Evolutionary conservation across 345 rosid species (phyloP).

Genomic region (Capsella bursapastoris): DNA sequence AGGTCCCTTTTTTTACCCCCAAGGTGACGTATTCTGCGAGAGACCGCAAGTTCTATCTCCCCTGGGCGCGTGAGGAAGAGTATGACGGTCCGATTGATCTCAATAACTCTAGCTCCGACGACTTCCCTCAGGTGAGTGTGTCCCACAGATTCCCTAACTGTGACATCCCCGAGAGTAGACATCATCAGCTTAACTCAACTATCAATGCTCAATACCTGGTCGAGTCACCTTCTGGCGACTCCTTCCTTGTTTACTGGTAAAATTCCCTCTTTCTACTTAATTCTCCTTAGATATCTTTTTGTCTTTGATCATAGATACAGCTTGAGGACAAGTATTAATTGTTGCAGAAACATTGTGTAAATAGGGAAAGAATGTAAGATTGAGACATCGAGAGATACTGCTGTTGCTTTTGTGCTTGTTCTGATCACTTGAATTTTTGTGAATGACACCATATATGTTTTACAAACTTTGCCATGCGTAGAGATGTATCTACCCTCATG

Average conservation of each 20-base stretch:
- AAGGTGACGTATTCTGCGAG: not conserved
- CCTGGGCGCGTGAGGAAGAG: not conserved
- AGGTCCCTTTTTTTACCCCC: not conserved
- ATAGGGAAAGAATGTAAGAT: no score
- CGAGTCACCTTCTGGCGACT: conserved; percentile 26
- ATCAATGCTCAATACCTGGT: not conserved
- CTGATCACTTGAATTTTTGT: no score
- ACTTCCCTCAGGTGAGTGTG: conserved; percentile 18
- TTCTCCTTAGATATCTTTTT: no score
- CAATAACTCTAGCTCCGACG: not conserved
- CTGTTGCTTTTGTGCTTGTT: no score
- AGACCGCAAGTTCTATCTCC: not conserved
- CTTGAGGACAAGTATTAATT: no score
- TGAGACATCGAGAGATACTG: no score
- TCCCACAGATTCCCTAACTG: not conserved
- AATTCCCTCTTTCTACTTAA: no score
- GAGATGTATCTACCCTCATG: no score
- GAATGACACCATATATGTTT: no score
- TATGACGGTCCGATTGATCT: not conserved
- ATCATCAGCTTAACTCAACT: not conserved
- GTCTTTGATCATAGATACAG: no score
- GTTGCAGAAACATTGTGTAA: no score
- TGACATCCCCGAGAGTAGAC: not conserved
- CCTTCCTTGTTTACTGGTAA: conserved; percentile 23
- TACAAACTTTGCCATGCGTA: no score